These are phyloP conservation scores for Nemania sp. DNA, from an alignment of 2,329 filamentous ascomycete species.

Conservation along the genomic window DNA sequence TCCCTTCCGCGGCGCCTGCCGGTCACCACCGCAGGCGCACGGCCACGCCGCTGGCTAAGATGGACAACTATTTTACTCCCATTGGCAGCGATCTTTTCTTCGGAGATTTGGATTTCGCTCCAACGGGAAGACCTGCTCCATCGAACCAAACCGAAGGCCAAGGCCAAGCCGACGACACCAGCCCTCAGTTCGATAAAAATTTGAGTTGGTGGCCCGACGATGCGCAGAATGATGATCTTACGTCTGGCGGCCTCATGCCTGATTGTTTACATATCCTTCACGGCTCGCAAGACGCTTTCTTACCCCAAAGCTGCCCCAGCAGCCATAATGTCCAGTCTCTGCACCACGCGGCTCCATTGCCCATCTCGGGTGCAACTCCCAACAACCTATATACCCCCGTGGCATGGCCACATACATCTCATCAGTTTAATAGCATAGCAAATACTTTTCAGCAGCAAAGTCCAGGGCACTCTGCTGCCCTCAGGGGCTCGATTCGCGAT, in stretches of 20 bases:
- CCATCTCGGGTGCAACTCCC: slow-evolving; percentile 1
- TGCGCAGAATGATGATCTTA: background rate
- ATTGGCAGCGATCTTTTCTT: background rate
- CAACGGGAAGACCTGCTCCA: background rate
- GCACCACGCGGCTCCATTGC: slow-evolving; percentile 18
- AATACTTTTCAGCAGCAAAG: slow-evolving; percentile 6
- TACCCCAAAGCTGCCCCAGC: slow-evolving; percentile 26
- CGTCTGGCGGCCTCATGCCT: slow-evolving; percentile 17
- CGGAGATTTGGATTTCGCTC: no score
- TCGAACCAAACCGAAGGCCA: slow-evolving; percentile 4
- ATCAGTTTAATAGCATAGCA: slow-evolving; percentile 17
- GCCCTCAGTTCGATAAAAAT: slow-evolving; percentile 17
- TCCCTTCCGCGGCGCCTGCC: background rate
- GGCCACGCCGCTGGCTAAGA: slow-evolving; percentile 2
- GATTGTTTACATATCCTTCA: slow-evolving; percentile 23
- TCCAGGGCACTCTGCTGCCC: background rate
- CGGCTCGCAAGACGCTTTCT: slow-evolving; percentile 29
- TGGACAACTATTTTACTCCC: slow-evolving; percentile 8
- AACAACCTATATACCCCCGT: background rate
- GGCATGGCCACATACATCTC: slow-evolving; percentile 4
- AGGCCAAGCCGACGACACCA: slow-evolving; percentile 16
- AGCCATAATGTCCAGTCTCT: slow-evolving; percentile 13
- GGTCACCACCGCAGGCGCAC: background rate
- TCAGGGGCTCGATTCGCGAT: background rate
- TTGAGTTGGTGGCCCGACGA: background rate